phyloP scores from a whole-genome alignment of 192 early-diverging fungal genomes.

The Coemansia asiatica region DNA sequence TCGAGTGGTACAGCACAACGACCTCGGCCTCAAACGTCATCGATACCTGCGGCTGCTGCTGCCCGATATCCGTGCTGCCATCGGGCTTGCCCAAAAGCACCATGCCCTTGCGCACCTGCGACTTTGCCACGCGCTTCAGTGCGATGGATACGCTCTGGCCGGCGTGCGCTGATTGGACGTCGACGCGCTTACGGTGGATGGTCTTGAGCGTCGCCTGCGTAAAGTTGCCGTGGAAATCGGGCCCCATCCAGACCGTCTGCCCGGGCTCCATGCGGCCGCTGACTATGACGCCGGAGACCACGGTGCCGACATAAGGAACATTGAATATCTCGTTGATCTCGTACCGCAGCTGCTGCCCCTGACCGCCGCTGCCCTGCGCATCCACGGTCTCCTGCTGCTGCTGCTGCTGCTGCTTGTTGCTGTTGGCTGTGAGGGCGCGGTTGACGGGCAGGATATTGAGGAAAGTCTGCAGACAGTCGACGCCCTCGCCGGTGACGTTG shows the following conservation, averaged over 20 bases:
- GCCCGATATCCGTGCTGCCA: conserved; percentile 4
- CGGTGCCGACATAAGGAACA: conserved; percentile 90
- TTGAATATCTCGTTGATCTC: conserved; percentile 89
- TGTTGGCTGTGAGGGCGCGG: conserved; percentile 31
- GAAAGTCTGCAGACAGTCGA: conserved; percentile 75
- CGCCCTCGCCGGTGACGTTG: conserved; percentile 82
- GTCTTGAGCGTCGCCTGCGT: conserved; percentile 73
- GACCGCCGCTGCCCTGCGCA: neutral
- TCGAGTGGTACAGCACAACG: conserved; percentile 86
- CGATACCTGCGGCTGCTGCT: conserved; percentile 28
- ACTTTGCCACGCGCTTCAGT: conserved; percentile 79
- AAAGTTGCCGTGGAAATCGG: conserved; percentile 82
- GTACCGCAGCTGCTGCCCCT: conserved; percentile 64
- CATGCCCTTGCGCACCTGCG: conserved; percentile 74
- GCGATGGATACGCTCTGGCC: conserved; percentile 87
- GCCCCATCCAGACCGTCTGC: conserved; percentile 81
- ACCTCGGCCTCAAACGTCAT: conserved; percentile 89
- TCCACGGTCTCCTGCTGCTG: neutral
- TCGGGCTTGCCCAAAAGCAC: conserved; percentile 28
- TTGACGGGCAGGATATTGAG: conserved; percentile 76
- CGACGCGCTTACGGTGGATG: conserved; percentile 86
- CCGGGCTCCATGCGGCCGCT: conserved; percentile 76
- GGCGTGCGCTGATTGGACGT: conserved; percentile 70
- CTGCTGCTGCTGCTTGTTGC: neutral
- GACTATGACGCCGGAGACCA: conserved; percentile 79